These are phyloP conservation scores for Saccharomycopsis crataegensis DNA, from an alignment of 1,139 yeast genomes.

Conservation along the genomic window DNA sequence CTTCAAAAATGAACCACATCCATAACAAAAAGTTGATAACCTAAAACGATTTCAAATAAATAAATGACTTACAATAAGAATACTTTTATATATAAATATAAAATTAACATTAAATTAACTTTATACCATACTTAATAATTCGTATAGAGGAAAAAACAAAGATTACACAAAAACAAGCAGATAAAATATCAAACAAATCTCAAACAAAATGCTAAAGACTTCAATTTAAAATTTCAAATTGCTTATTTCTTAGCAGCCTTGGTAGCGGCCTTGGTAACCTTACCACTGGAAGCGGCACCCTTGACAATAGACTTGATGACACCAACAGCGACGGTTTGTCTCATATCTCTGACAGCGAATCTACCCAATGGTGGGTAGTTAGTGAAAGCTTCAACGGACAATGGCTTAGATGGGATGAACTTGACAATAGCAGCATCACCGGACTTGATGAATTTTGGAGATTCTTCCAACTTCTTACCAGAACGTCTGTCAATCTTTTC, in stretches of 20 bases:
- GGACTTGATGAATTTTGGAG: constrained; percentile 82
- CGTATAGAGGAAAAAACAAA: no score
- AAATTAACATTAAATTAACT: no score
- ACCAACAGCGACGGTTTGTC: constrained; percentile 99
- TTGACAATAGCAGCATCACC: constrained; percentile 93
- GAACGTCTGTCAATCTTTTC: constrained; percentile 94
- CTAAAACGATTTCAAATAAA: no score
- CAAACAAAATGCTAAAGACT: background rate
- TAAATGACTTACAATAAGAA: no score
- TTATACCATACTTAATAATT: no score
- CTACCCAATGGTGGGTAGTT: constrained; percentile 99
- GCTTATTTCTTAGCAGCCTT: constrained; percentile 96
- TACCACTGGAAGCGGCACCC: constrained; percentile 78
- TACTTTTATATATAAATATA: no score
- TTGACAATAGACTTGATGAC: constrained; percentile 98
- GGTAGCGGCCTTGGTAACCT: constrained; percentile 99
- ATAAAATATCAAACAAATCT: background rate
- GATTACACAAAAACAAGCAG: no score
- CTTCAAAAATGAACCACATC: no score
- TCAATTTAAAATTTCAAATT: background rate
- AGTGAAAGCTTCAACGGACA: constrained; percentile 95
- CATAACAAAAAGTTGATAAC: no score
- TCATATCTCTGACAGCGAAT: constrained; percentile 99
- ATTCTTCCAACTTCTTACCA: constrained; percentile 79
- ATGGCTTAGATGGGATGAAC: constrained; percentile 91